A percentile compares a stretch with the other conserved stretches of the same genome.
Conservation (phyloP, 371 early-diverging fungal species). For the Basidiobolus heterosporus region DNA sequence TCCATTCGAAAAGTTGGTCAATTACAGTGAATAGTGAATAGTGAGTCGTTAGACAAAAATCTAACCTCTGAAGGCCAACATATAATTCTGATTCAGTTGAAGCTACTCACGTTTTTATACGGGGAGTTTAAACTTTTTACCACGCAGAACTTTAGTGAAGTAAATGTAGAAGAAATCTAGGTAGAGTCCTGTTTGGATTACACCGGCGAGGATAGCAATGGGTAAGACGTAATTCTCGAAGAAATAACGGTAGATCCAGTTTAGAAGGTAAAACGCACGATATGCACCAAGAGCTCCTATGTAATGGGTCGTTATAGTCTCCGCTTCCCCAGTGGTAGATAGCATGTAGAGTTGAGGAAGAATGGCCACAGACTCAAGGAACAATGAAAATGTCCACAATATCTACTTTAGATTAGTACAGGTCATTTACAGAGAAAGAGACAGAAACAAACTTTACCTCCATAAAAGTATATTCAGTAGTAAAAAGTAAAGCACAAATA, state of each 20-base stretch:
- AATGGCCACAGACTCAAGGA: conserved; percentile 94
- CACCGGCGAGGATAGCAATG: conserved; percentile 70
- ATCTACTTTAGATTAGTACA: no score
- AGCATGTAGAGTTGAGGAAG: conserved; percentile 96
- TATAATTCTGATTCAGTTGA: no score
- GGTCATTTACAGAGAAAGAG: background rate
- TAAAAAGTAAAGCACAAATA: conserved; percentile 48
- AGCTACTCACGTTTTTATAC: no score
- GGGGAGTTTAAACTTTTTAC: conserved; percentile 68
- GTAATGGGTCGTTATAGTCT: conserved; percentile 96
- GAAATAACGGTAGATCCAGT: conserved; percentile 87
- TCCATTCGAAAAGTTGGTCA: no score
- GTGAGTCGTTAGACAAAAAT: no score
- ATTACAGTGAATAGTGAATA: no score
- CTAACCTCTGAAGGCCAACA: no score
- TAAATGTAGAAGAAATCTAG: conserved; percentile 97
- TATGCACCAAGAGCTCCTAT: conserved; percentile 95
- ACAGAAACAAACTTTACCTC: conserved; percentile 28
- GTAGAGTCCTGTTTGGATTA: conserved; percentile 92
- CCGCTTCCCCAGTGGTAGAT: conserved; percentile 92
- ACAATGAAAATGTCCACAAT: conserved; percentile 91
- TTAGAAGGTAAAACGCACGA: conserved; percentile 84
- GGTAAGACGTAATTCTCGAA: conserved; percentile 49
- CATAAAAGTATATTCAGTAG: conserved; percentile 44
- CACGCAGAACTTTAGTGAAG: conserved; percentile 76